A percentile compares a stretch with the other conserved stretches of the same genome.
Evolutionary conservation across 768 basidiomycete genomes (phyloP).

Genomic region (Russula olivacea): DNA sequence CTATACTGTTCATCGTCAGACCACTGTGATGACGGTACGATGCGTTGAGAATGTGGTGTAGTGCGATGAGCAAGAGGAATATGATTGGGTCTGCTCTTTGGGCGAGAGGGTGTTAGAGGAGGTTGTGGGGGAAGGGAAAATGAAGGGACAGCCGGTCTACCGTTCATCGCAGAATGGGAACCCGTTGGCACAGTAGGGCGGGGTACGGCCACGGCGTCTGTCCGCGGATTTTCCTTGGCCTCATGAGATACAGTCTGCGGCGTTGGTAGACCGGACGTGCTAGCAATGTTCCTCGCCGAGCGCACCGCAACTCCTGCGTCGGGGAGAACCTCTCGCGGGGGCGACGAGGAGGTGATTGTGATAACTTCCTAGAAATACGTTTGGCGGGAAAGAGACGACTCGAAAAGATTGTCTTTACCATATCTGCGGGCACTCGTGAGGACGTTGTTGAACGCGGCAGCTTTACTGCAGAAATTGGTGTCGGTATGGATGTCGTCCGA

Average conservation of each 20-base stretch:
- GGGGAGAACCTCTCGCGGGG: background rate
- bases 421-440: background rate
- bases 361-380: background rate
- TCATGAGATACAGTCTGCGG: slow-evolving; percentile 5
- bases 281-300: background rate
- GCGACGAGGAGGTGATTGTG: background rate
- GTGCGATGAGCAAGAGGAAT: background rate
- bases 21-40: slow-evolving; percentile 21
- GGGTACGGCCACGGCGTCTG: background rate
- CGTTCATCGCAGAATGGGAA: background rate
- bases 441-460: background rate
- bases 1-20: slow-evolving; percentile 8
- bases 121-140: background rate
- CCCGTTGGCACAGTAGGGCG: background rate
- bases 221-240: background rate
- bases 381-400: background rate
- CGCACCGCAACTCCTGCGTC: background rate
- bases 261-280: background rate
- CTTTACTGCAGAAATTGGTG: slow-evolving; percentile 6
- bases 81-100: background rate
- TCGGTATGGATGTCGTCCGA: slow-evolving; percentile 12
- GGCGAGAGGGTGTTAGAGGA: slow-evolving; percentile 11
- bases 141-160: background rate
- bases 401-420: background rate
- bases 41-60: slow-evolving; percentile 20